Conservation (phyloP, 2,329 filamentous ascomycete genomes). For the Exophiala mesophila region DNA sequence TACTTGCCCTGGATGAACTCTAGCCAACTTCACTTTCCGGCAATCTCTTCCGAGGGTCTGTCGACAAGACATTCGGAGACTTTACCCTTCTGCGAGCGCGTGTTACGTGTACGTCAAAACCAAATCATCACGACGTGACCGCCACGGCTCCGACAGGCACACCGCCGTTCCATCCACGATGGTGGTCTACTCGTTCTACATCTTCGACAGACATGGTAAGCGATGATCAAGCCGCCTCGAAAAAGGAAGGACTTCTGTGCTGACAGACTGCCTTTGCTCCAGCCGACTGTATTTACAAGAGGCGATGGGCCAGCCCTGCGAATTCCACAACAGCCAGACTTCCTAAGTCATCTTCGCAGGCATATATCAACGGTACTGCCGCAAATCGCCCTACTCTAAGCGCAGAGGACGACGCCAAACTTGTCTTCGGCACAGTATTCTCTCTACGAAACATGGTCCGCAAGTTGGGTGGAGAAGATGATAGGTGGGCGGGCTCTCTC, state of each 20-base stretch:
- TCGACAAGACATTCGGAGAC: no score
- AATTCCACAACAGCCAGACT: slow-evolving; percentile 43
- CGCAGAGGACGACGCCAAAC: slow-evolving; percentile 81
- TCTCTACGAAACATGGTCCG: slow-evolving; percentile 94
- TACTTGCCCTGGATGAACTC: no score
- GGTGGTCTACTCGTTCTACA: slow-evolving; percentile 97
- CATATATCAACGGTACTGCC: slow-evolving; percentile 41
- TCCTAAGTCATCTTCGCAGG: slow-evolving; percentile 46
- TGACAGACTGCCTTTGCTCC: no score
- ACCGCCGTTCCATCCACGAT: slow-evolving; percentile 47
- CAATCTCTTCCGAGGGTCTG: not conserved
- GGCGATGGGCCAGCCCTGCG: slow-evolving; percentile 67
- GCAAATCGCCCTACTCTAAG: slow-evolving; percentile 41
- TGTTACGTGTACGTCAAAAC: no score
- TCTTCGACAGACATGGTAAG: slow-evolving; percentile 96
- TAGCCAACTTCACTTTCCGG: no score
- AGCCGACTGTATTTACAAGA: slow-evolving; percentile 98
- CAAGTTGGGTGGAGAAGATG: slow-evolving; percentile 88
- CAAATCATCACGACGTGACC: no score
- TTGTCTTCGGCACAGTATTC: slow-evolving; percentile 96
- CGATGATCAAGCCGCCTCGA: no score
- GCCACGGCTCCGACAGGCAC: not conserved
- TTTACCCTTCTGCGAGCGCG: no score
- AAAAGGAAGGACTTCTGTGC: no score
- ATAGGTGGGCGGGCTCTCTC: slow-evolving; percentile 48